These are phyloP conservation scores for Citrus medica DNA, from an alignment of 345 rosid genomes.

Conservation along the genomic window DNA sequence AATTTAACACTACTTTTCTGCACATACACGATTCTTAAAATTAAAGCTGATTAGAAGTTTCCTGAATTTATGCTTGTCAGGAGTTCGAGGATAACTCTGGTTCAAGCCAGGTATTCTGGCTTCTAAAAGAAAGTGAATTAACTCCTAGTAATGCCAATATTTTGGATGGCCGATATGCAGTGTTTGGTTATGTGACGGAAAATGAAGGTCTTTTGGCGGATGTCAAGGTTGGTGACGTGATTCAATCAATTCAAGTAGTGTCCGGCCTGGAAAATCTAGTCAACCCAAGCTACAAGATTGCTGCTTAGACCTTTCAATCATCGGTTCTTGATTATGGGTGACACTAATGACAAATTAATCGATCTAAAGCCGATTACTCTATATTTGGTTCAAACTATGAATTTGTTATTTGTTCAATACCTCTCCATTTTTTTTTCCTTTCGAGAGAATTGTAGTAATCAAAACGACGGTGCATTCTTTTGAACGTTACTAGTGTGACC, in stretches of 20 bases:
- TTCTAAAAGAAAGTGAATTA: conserved; percentile 94
- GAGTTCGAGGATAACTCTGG: conserved; percentile 94
- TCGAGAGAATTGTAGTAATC: neutral
- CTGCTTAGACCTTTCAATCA: conserved; percentile 44
- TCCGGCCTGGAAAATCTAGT: conserved; percentile 88
- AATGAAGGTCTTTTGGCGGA: conserved; percentile 89
- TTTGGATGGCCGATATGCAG: conserved; percentile 95
- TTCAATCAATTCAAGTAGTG: conserved; percentile 85
- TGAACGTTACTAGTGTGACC: too few relatives aligned
- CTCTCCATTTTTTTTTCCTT: neutral
- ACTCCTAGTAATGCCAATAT: conserved; percentile 96
- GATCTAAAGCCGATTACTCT: neutral
- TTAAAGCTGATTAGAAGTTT: neutral
- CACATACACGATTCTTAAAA: neutral
- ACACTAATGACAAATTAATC: neutral
- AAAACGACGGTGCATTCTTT: conserved; percentile 25
- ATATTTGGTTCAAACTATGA: neutral
- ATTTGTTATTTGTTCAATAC: neutral
- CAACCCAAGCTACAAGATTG: conserved; percentile 96
- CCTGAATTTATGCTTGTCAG: conserved; percentile 31
- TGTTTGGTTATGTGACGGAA: conserved; percentile 86
- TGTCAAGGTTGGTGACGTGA: conserved; percentile 93
- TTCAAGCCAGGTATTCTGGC: conserved; percentile 96
- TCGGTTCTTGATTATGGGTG: neutral
- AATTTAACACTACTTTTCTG: neutral